A percentile compares a stretch with the other conserved stretches of the same genome.
These are phyloP conservation scores for Neophaeococcomyces mojaviensis DNA, from an alignment of 2,329 filamentous ascomycete species.

Conservation along the genomic window DNA sequence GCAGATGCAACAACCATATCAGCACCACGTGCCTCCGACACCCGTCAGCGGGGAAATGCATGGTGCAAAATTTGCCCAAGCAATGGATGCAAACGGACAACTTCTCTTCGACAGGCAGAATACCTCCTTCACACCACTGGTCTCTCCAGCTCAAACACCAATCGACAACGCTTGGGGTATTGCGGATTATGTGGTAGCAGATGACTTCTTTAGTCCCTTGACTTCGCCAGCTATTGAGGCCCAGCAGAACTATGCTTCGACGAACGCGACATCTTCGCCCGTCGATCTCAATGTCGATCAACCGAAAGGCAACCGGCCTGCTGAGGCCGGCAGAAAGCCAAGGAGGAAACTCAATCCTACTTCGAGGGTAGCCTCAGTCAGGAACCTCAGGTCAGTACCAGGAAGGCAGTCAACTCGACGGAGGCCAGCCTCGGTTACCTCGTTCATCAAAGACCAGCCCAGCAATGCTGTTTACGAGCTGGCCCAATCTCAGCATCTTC, in stretches of 20 bases:
- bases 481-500: conserved; percentile 16
- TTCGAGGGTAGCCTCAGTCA: conserved; percentile 25
- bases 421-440: conserved; percentile 24
- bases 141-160: conserved; percentile 45
- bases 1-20: conserved; percentile 23
- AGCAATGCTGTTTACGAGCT: conserved; percentile 31
- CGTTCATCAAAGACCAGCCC: conserved; percentile 25
- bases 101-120: conserved; percentile 41
- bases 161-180: conserved; percentile 41
- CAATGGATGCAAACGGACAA: conserved; percentile 32
- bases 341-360: conserved; percentile 32
- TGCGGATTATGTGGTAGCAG: conserved; percentile 40
- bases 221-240: conserved; percentile 45
- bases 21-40: conserved; percentile 34
- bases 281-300: conserved; percentile 31
- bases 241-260: conserved; percentile 33
- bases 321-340: conserved; percentile 32
- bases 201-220: conserved; percentile 44
- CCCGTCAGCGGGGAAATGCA: conserved; percentile 44
- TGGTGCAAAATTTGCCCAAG: conserved; percentile 33
- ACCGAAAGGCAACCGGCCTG: conserved; percentile 27
- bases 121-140: conserved; percentile 43
- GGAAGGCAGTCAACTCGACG: conserved; percentile 34
- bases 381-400: conserved; percentile 38
- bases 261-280: conserved; percentile 35